Evolutionary conservation across 495 filamentous ascomycete genomes (phyloP).

Genomic region (Penicillium crystallinum): DNA sequence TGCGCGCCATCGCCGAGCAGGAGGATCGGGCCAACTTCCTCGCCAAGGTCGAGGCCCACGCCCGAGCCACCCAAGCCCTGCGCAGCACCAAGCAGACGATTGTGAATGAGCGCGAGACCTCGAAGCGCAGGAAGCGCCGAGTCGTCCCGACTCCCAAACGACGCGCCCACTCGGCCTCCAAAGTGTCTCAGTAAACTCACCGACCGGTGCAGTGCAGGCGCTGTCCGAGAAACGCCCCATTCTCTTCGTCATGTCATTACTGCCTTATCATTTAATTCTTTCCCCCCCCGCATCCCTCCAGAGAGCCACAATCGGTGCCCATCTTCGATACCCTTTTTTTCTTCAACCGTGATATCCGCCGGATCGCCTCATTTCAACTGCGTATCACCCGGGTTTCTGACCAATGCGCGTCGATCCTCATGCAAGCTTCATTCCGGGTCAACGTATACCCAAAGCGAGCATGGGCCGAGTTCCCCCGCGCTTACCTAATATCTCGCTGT

Average conservation of each 20-base stretch:
- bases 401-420: conserved; percentile 7
- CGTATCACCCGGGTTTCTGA: conserved; percentile 9
- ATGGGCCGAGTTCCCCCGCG: conserved; percentile 13
- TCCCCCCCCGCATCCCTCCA: conserved; percentile 1
- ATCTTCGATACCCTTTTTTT: not conserved
- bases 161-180: conserved; percentile 33
- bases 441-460: not conserved
- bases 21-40: conserved; percentile 40
- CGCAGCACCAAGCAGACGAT: conserved; percentile 32
- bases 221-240: conserved; percentile 8
- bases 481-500: conserved; percentile 29
- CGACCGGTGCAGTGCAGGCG: conserved; percentile 20
- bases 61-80: conserved; percentile 40
- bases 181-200: conserved; percentile 10
- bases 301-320: conserved; percentile 1
- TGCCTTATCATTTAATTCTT: conserved; percentile 7
- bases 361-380: not conserved
- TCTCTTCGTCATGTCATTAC: conserved; percentile 9
- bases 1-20: conserved; percentile 38
- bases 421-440: not conserved
- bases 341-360: conserved; percentile 16
- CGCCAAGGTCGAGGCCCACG: conserved; percentile 43
- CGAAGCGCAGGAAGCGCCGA: conserved; percentile 41
- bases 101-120: conserved; percentile 28
- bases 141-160: conserved; percentile 26